Evolutionary conservation across 495 filamentous ascomycete genomes (phyloP), one percentile per base, ranked within the genome.

Genomic region (Evernia prunastri): DNA sequence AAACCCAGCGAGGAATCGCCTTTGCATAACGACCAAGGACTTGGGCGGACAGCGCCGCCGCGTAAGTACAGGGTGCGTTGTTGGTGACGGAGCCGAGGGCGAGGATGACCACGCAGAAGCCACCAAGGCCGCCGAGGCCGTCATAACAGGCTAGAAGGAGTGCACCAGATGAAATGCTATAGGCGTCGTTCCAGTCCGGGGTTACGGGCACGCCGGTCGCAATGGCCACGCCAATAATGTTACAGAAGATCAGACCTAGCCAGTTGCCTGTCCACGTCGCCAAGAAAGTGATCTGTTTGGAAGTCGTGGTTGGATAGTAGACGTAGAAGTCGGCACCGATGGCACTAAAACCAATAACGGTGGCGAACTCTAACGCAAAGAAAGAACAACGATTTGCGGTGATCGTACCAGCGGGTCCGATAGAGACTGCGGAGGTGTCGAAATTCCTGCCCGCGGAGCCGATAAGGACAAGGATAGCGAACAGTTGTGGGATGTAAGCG

Each of bases 141-240:
- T 74, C 74, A 68, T 82, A 90, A 2, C 79, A 84, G 43, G 82
- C 81, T 47, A 89, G 82, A 47, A 91, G 74, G 36, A 92, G 76
- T 7, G 84, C 83, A 10, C 87, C 89, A 3, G 84, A 81, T 0
- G 80, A 85, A n/a, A 77, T 74, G n/a, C 77, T 76, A 64, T 86
- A 87, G 12, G 86, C 84, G 13, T 69, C 75, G 8, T 71, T 67
- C 80, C 83, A 88, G 8, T 68, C 67, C 0, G 78, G 67, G 63
- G 81, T 81, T 42, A 75, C 76, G 3, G 77, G 67, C 6, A 87
- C 75, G 9, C 85, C 84, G 0, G 83, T 86, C 6, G 80, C 87
- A 1, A 92, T 79, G 4, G 88, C 89, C n/a, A 86, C 80, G 10
- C 88, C 89, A 18, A 90, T 71, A 43, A 90, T 71, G 54, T 87